Evolutionary conservation across 1,284 basidiomycete genomes (phyloP).

Genomic region (Heterobasidion parviporum): DNA sequence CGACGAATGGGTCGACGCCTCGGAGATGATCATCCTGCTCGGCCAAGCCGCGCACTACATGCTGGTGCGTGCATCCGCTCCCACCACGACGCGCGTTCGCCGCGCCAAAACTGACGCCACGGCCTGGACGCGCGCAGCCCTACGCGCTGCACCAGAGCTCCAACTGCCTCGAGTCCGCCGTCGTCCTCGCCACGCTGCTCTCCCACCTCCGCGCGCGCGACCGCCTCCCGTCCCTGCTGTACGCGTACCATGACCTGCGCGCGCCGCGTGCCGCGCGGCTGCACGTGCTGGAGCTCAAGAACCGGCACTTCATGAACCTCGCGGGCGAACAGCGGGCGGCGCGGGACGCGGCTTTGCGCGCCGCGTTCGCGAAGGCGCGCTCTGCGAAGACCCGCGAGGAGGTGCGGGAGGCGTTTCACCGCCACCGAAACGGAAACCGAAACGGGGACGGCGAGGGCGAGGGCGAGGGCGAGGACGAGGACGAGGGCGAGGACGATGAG

Average conservation of each 20-base stretch:
- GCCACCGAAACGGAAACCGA: neutral
- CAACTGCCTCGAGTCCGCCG: constrained; percentile 51
- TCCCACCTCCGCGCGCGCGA: constrained; percentile 30
- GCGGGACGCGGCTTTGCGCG: neutral
- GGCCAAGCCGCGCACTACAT: constrained; percentile 51
- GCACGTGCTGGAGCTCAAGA: constrained; percentile 1
- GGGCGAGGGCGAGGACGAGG: no score
- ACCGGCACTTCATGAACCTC: neutral
- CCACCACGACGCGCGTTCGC: neutral
- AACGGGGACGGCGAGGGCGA: no score
- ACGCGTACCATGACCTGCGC: constrained; percentile 35
- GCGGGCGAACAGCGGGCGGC: no score
- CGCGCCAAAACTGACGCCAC: constrained; percentile 25
- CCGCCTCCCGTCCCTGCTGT: constrained; percentile 32
- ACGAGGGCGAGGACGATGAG: neutral
- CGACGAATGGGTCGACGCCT: neutral
- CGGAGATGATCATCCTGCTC: constrained; percentile 23
- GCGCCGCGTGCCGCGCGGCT: constrained; percentile 2
- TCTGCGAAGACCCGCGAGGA: no score
- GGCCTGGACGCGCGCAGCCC: constrained; percentile 12
- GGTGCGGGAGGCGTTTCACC: no score
- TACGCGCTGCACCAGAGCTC: neutral
- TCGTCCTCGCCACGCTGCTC: constrained; percentile 51
- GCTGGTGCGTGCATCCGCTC: constrained; percentile 33
- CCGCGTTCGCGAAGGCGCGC: no score